These are phyloP conservation scores for Porphyra umbilicalis DNA, from an alignment of 31 red algal species.

Conservation along the genomic window DNA sequence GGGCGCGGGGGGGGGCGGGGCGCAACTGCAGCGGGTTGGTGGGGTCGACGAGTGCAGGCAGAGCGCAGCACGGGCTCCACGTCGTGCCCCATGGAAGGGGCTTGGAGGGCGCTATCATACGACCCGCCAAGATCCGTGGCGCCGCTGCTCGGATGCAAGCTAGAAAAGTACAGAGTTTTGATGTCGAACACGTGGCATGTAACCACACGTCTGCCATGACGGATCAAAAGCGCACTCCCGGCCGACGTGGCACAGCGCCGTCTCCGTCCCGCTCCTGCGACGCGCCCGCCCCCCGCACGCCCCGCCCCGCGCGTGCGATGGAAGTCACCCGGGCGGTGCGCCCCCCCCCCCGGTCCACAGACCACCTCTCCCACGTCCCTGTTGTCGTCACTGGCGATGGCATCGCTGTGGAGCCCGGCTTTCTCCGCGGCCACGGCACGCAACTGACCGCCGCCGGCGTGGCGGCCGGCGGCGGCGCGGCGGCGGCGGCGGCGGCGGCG, in stretches of 20 bases:
- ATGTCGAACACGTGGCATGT: too few relatives aligned
- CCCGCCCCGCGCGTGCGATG: neutral
- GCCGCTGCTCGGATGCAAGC: neutral
- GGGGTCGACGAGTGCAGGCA: too few relatives aligned
- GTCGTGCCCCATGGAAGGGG: too few relatives aligned
- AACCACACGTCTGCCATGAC: too few relatives aligned
- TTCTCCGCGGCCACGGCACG: slow-evolving; percentile 80
- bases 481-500: neutral
- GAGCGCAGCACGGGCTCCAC: too few relatives aligned
- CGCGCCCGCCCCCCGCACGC: too few relatives aligned
- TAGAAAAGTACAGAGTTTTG: too few relatives aligned
- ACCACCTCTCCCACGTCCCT: slow-evolving; percentile 48
- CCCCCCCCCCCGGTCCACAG: neutral
- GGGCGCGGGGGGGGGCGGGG: neutral
- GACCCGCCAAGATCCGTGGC: neutral
- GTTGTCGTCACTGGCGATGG: slow-evolving; percentile 57
- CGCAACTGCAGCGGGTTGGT: too few relatives aligned
- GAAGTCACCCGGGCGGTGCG: neutral
- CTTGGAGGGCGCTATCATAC: too few relatives aligned
- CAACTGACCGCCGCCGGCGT: slow-evolving; percentile 17
- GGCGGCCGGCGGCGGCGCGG: neutral
- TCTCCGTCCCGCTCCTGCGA: too few relatives aligned
- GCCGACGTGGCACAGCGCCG: too few relatives aligned
- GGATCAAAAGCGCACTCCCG: too few relatives aligned
- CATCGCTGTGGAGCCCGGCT: slow-evolving; percentile 53